Percentiles rank a stretch among this genome's conserved stretches.
Conservation (phyloP, 148 eudicot genomes). For the Pouteria glomerata region DNA sequence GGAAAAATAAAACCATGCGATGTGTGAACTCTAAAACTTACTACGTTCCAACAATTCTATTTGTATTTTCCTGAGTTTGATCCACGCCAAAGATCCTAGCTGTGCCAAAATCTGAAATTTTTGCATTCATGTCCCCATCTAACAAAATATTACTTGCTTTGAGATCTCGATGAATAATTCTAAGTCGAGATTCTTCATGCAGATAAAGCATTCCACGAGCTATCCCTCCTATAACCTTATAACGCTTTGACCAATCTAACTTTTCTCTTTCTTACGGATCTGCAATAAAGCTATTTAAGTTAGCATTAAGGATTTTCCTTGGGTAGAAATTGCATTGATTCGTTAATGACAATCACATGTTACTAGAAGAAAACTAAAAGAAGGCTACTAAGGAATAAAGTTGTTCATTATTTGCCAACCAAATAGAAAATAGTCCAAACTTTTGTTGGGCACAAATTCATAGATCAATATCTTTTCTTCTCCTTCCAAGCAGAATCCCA, state of each 20-base stretch:
- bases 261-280: not conserved
- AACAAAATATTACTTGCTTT: not conserved
- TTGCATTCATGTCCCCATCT: not conserved
- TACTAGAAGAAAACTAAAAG: too few relatives aligned
- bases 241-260: not conserved
- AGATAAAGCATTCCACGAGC: conserved; percentile 1
- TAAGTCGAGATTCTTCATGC: not conserved
- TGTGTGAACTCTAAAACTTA: not conserved
- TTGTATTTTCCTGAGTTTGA: conserved; percentile 20
- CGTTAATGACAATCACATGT: too few relatives aligned
- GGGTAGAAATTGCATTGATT: too few relatives aligned
- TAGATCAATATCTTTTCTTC: not conserved
- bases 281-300: not conserved
- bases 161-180: conserved; percentile 1
- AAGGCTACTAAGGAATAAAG: too few relatives aligned
- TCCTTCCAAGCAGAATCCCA: too few relatives aligned
- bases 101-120: conserved; percentile 14
- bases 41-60: conserved; percentile 14
- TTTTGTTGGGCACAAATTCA: not conserved
- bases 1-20: not conserved
- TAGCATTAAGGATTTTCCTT: too few relatives aligned
- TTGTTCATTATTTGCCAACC: not conserved
- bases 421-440: not conserved
- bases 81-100: conserved; percentile 4
- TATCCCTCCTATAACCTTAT: not conserved